Evolutionary conservation across 805 yeast species (phyloP).

Genomic region (Ogataea siamensis): DNA sequence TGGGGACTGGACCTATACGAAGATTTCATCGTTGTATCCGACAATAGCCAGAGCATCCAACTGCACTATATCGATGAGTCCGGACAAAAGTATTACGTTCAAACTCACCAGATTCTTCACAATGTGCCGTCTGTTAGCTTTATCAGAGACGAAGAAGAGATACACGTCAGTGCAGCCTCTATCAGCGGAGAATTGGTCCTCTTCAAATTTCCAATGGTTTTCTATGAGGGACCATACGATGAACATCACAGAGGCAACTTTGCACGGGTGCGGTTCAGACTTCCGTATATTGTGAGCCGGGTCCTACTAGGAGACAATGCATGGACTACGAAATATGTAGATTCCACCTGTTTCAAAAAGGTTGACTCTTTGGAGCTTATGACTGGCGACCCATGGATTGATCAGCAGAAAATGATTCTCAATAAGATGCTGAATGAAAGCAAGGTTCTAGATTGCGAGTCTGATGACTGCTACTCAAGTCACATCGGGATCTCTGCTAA

Average conservation of each 20-base stretch:
- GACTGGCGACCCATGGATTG: slow-evolving; percentile 43
- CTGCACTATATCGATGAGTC: slow-evolving; percentile 36
- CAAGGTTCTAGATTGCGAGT: slow-evolving; percentile 36
- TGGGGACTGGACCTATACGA: slow-evolving; percentile 61
- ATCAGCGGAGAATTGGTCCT: slow-evolving; percentile 43
- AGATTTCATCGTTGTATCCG: slow-evolving; percentile 47
- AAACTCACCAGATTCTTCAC: slow-evolving; percentile 45
- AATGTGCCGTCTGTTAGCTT: slow-evolving; percentile 57
- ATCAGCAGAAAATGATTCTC: slow-evolving; percentile 32
- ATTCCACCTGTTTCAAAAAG: slow-evolving; percentile 41
- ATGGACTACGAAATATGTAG: slow-evolving; percentile 51
- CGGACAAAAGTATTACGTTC: slow-evolving; percentile 19
- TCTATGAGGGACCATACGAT: slow-evolving; percentile 14
- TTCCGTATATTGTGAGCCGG: slow-evolving; percentile 32
- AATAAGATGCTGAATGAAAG: slow-evolving; percentile 41
- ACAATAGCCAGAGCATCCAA: slow-evolving; percentile 49
- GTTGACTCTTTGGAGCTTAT: slow-evolving; percentile 48
- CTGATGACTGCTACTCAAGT: slow-evolving; percentile 41
- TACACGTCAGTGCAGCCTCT: slow-evolving; percentile 41
- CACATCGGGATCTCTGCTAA: slow-evolving; percentile 39
- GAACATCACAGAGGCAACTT: slow-evolving; percentile 5
- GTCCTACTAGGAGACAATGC: slow-evolving; percentile 44
- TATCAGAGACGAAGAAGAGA: slow-evolving; percentile 19
- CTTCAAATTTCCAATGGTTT: slow-evolving; percentile 34
- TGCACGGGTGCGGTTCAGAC: slow-evolving; percentile 33